Percentiles rank a stretch among this genome's conserved stretches.
These are phyloP conservation scores for Arabidopsis suecica DNA, from an alignment of 345 rosid genomes.

Conservation along the genomic window DNA sequence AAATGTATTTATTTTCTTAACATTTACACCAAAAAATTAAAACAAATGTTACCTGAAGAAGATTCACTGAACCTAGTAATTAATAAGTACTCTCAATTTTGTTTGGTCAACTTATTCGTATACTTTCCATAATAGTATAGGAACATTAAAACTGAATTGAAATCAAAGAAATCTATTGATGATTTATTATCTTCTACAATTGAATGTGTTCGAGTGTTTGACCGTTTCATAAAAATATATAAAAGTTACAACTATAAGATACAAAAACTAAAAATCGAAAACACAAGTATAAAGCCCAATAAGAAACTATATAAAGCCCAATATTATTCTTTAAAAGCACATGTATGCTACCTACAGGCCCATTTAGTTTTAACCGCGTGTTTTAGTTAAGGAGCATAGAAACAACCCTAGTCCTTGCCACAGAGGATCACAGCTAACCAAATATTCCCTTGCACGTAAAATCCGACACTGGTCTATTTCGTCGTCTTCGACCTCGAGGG, in stretches of 20 bases:
- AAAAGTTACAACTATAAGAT: background rate
- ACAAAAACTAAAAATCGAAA: background rate
- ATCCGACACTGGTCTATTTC: slow-evolving; percentile 33
- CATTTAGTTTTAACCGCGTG: background rate
- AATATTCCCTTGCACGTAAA: slow-evolving; percentile 39
- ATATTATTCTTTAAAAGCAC: background rate
- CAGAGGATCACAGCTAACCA: slow-evolving; percentile 8
- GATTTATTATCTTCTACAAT: slow-evolving; percentile 13
- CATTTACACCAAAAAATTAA: too few relatives aligned
- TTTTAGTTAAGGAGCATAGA: background rate
- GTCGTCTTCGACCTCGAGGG: slow-evolving; percentile 44
- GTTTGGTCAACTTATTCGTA: too few relatives aligned
- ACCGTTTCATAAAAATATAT: background rate
- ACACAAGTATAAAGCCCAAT: slow-evolving; percentile 3
- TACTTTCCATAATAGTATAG: background rate
- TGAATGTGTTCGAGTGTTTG: background rate
- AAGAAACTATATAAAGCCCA: slow-evolving; percentile 5
- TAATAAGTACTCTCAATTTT: background rate
- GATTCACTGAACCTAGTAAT: background rate
- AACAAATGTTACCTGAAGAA: too few relatives aligned
- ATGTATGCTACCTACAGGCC: background rate
- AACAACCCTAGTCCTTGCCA: slow-evolving; percentile 11
- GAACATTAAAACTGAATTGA: background rate
- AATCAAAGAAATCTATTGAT: background rate
- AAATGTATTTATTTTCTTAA: too few relatives aligned